phyloP scores from a whole-genome alignment of 2,329 filamentous ascomycete species.

The Xylariaceae sp. region DNA sequence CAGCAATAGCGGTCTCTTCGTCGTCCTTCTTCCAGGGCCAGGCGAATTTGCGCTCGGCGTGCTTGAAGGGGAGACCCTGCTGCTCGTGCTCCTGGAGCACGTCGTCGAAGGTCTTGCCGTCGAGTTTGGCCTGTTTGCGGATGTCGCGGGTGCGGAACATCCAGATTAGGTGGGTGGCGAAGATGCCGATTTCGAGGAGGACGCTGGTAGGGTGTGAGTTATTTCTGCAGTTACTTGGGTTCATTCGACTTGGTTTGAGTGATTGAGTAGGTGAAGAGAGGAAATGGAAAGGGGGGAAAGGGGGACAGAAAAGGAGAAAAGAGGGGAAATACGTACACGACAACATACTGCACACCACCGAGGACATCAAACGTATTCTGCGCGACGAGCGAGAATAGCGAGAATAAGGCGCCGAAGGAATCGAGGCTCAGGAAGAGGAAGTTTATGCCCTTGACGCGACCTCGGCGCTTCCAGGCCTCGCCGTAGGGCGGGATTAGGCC shows the following conservation, averaged over 20 bases:
- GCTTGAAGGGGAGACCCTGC: slow-evolving; percentile 33
- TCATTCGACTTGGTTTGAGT: not conserved
- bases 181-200: slow-evolving; percentile 55
- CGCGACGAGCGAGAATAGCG: slow-evolving; percentile 56
- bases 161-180: slow-evolving; percentile 55
- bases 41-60: slow-evolving; percentile 31
- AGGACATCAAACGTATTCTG: slow-evolving; percentile 58
- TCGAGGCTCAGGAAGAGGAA: slow-evolving; percentile 55
- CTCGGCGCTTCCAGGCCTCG: slow-evolving; percentile 56
- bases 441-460: slow-evolving; percentile 58
- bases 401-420: slow-evolving; percentile 57
- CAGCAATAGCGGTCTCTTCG: slow-evolving; percentile 14
- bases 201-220: slow-evolving; percentile 36
- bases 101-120: slow-evolving; percentile 52
- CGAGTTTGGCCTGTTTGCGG: slow-evolving; percentile 45
- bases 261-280: not conserved
- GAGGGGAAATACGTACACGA: slow-evolving; percentile 42
- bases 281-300: too few species aligned
- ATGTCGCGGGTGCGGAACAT: slow-evolving; percentile 48
- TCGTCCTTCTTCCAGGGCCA: slow-evolving; percentile 14
- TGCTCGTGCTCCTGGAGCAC: slow-evolving; percentile 36
- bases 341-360: slow-evolving; percentile 55
- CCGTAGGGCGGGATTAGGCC: slow-evolving; percentile 57
- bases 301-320: not conserved
- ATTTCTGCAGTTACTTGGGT: not conserved